A percentile compares a stretch with the other conserved stretches of the same genome.
These are phyloP conservation scores for Hyphopichia khmerensis DNA, from an alignment of 1,139 yeast species.

Conservation along the genomic window DNA sequence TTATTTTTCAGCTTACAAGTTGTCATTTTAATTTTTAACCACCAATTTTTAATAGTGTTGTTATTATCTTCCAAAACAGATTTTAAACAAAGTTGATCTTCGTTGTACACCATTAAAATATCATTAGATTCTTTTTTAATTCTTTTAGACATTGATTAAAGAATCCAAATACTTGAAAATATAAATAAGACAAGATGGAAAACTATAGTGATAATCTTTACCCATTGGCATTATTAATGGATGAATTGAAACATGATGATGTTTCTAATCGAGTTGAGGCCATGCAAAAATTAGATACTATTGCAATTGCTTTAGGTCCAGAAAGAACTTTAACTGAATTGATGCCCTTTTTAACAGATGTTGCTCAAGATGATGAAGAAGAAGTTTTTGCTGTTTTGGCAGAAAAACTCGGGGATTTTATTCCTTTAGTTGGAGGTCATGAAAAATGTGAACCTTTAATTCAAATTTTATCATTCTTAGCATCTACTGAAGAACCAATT, in stretches of 20 bases:
- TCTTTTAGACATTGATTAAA: too few species aligned
- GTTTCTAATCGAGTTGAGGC: conserved; percentile 92
- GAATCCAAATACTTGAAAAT: too few species aligned
- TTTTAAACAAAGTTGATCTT: background rate
- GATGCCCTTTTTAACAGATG: conserved; percentile 82
- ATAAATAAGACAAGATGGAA: conserved; percentile 33
- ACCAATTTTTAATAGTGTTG: too few species aligned
- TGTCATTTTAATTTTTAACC: too few species aligned
- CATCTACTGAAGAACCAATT: conserved; percentile 96
- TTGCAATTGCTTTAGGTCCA: conserved; percentile 93
- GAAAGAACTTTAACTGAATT: conserved; percentile 88
- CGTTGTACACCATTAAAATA: background rate
- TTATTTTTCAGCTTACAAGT: background rate
- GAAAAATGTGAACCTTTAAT: conserved; percentile 73
- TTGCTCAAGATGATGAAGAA: conserved; percentile 97
- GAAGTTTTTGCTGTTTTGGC: conserved; percentile 95
- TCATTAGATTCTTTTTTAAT: too few species aligned
- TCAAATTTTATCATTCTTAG: conserved; percentile 83
- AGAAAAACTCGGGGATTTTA: conserved; percentile 81
- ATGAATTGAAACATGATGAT: conserved; percentile 92
- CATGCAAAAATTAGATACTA: conserved; percentile 90
- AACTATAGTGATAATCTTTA: conserved; percentile 65
- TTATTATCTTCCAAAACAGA: too few species aligned
- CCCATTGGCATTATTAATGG: conserved; percentile 95
- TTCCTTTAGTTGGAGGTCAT: conserved; percentile 85